Evolutionary conservation across 352 stramenopile genomes (phyloP), one percentile per base, ranked within the genome.

Genomic region (Phytophthora melonis): DNA sequence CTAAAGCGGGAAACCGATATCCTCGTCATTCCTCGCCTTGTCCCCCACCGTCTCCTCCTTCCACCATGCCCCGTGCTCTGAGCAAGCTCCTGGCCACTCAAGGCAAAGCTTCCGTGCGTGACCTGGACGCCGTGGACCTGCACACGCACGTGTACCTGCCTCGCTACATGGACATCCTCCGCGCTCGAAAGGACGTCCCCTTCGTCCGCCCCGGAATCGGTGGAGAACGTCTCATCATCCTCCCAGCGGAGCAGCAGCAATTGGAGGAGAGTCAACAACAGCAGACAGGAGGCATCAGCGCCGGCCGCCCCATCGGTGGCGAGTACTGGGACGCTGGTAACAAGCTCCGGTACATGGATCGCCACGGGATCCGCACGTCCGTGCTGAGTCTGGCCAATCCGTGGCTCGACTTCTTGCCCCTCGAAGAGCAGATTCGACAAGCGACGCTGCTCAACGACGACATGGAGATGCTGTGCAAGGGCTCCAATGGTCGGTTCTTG

Each of bases 111-210:
- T 68, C 23, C 30, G 45, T 88, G 59, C 66, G 68, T 39, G 76
- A 88, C 7, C 66, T 88, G 5, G 63, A 76, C 18, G 55, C 80
- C 16, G 70, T 92, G 45, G 84, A 92, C 67, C 66, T 92, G 54
- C 84, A 92, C 72, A 92, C 84, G 34, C 84, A 92, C 49, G 79
- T 91, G 63, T 92, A 92, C 41, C 68, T 90, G 7, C 84, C 84
- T 36, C 74, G 83, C 8, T 92, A 92, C 66, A 92, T 92, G 84
- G 72, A 82, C 21, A 78, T 92, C 50, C 66, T 92, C 11, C 76
- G 83, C 14, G 36, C 39, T 14, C 84, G 83, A 10, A 55, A 53
- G 2, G 67, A 91, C 49, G 80, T 92, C 18, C 84, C 84, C 3
- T 81, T 85, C 50, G 81, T 91, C 23, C 75, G 77, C 14, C n/a